Evolutionary conservation across 305 asterid genomes (phyloP).

Genomic region (Fraxinus sp.): DNA sequence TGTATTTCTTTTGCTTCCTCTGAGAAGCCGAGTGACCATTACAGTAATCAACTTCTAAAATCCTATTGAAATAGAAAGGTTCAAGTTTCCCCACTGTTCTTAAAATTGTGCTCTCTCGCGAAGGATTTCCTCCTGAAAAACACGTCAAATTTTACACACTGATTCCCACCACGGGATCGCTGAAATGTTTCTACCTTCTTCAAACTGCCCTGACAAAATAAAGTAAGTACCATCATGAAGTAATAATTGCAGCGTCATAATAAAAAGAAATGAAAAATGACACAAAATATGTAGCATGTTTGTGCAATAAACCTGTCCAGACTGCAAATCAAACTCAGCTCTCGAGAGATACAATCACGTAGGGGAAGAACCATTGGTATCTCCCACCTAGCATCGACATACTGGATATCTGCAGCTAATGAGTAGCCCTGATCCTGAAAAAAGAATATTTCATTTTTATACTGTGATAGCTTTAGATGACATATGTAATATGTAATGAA

Average conservation of each 20-base stretch:
- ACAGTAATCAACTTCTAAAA: conserved; percentile 56
- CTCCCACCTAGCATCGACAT: conserved; percentile 88
- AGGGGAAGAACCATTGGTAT: conserved; percentile 84
- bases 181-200: conserved; percentile 57
- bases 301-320: conserved; percentile 63
- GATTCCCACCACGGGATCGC: conserved; percentile 55
- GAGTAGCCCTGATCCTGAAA: conserved; percentile 90
- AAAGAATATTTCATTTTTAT: conserved; percentile 2
- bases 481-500: too few species aligned
- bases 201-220: conserved; percentile 56
- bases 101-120: conserved; percentile 83
- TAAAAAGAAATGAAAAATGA: conserved; percentile 7
- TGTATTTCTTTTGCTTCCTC: conserved; percentile 78
- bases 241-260: conserved; percentile 22
- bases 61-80: conserved; percentile 72
- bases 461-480: neutral
- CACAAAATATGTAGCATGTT: neutral
- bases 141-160: neutral
- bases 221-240: conserved; percentile 30
- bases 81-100: conserved; percentile 92
- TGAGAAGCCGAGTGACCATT: conserved; percentile 51
- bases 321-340: conserved; percentile 68
- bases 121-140: conserved; percentile 71
- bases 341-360: conserved; percentile 77
- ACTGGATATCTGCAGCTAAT: conserved; percentile 88